phyloP scores from a whole-genome alignment of 2,329 filamentous ascomycete species.

The Pseudopyrenochaeta lycopersici region DNA sequence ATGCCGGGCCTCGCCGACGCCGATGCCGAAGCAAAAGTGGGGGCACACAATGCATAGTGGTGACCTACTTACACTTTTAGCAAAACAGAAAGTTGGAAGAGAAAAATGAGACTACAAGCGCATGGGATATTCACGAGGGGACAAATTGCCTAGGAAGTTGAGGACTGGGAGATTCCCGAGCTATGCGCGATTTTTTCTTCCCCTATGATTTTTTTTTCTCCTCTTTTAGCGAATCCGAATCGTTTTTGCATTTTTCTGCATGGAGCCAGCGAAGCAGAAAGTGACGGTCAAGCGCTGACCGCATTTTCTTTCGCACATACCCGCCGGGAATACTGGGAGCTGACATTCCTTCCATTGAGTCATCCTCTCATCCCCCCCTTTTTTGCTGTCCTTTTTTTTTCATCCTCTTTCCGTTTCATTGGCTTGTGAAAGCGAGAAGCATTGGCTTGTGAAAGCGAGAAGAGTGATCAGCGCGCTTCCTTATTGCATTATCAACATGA shows the following conservation, averaged over 20 bases:
- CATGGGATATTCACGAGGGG: not conserved
- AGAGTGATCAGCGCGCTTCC: too few relatives aligned
- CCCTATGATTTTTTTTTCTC: too few relatives aligned
- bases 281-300: conserved; percentile 21
- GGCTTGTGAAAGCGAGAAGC: not conserved
- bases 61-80: not conserved
- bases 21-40: not conserved
- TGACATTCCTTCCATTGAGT: not conserved
- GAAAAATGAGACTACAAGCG: not conserved
- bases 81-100: not conserved
- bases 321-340: not conserved
- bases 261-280: not conserved
- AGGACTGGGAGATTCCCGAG: not conserved
- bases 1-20: conserved; percentile 20
- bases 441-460: not conserved
- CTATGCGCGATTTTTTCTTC: too few relatives aligned
- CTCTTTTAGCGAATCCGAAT: too few relatives aligned
- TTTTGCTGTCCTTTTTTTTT: not conserved
- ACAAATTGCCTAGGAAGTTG: not conserved
- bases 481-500: too few relatives aligned
- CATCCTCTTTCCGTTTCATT: not conserved
- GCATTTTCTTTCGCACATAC: not conserved
- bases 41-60: conserved; percentile 4
- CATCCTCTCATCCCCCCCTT: not conserved
- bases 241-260: too few relatives aligned